These are phyloP conservation scores for Trypanosoma scelopori DNA, from an alignment of 208 protist genomes.

Conservation along the genomic window DNA sequence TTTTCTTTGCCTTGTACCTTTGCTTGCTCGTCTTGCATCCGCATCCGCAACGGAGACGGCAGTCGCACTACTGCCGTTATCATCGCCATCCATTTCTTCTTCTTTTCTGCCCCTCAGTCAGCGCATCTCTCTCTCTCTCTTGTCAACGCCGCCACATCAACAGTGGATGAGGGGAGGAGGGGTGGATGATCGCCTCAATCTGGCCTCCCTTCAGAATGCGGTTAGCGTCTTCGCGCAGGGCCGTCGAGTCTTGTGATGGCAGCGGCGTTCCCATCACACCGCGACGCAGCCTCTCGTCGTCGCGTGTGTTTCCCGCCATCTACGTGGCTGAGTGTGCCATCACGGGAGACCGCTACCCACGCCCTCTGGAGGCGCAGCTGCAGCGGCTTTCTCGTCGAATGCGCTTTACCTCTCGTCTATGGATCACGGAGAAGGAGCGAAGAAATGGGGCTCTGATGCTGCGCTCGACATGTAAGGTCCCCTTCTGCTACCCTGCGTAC, in stretches of 20 bases:
- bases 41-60: too few relatives aligned
- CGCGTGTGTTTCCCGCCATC: not conserved
- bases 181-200: not conserved
- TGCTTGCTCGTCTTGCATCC: too few relatives aligned
- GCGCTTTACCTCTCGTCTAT: slow-evolving; percentile 16
- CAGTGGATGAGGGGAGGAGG: too few relatives aligned
- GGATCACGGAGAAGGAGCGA: slow-evolving; percentile 20
- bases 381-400: slow-evolving; percentile 6
- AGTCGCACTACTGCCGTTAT: too few relatives aligned
- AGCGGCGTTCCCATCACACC: not conserved
- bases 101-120: too few relatives aligned
- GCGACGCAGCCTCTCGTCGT: not conserved
- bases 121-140: too few relatives aligned
- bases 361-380: slow-evolving; percentile 1
- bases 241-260: not conserved
- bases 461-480: not conserved
- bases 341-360: slow-evolving; percentile 12
- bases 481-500: not conserved
- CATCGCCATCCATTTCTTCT: too few relatives aligned
- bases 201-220: not conserved
- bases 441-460: slow-evolving; percentile 1
- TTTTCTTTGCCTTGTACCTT: too few relatives aligned
- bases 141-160: too few relatives aligned
- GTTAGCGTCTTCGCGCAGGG: too few relatives aligned
- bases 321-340: not conserved